A percentile compares a stretch with the other conserved stretches of the same genome.
These are phyloP conservation scores for Nyssa sinensis DNA, from an alignment of 148 eudicot species.

Conservation along the genomic window DNA sequence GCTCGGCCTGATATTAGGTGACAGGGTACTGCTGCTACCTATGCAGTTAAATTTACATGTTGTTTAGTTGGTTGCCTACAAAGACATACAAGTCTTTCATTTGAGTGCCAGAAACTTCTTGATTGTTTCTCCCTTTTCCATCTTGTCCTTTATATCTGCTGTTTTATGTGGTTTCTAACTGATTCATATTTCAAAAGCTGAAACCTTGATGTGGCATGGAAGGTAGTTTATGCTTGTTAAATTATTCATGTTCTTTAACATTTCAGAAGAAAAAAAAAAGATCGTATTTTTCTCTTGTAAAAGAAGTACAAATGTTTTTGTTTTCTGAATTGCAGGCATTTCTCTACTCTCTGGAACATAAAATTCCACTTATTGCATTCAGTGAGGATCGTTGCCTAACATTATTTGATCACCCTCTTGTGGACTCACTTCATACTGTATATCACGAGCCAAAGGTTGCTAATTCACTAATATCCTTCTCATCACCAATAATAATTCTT, in stretches of 20 bases:
- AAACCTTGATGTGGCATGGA: background rate
- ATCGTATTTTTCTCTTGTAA: too few relatives aligned
- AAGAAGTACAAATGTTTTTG: background rate
- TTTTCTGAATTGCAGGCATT: slow-evolving; percentile 56
- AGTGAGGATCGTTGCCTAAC: slow-evolving; percentile 79
- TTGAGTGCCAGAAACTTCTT: background rate
- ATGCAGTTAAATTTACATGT: background rate
- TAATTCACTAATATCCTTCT: background rate
- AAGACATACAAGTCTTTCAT: background rate
- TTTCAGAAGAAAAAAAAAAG: too few relatives aligned
- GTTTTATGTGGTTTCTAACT: background rate
- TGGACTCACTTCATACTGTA: slow-evolving; percentile 71
- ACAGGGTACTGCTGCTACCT: background rate
- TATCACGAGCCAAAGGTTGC: slow-evolving; percentile 90
- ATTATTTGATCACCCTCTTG: slow-evolving; percentile 80
- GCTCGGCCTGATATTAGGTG: slow-evolving; percentile 9
- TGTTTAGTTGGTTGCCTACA: background rate
- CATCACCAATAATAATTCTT: background rate
- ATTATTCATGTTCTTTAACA: too few relatives aligned
- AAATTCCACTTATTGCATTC: slow-evolving; percentile 82
- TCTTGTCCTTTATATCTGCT: background rate
- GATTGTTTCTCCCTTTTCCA: background rate
- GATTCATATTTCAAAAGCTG: slow-evolving; percentile 4
- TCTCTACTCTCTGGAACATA: slow-evolving; percentile 62
- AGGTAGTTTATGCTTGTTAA: background rate